Evolutionary conservation across 2,329 filamentous ascomycete genomes (phyloP).

Genomic region (Ceratocystiopsis sp.): DNA sequence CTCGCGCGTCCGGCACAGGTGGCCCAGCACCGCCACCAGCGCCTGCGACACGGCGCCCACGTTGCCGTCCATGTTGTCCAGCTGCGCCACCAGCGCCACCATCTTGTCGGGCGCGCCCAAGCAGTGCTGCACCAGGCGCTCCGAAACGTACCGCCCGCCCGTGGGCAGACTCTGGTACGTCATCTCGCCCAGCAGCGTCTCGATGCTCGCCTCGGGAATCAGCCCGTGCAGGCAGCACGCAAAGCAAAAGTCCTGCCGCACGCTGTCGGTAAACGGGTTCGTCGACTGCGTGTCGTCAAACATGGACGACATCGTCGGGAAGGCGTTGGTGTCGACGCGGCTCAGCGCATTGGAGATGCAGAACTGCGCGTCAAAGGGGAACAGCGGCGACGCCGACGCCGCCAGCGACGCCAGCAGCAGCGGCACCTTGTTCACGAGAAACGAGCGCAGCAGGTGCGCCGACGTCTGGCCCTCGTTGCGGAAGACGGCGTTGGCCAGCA

Average conservation of each 20-base stretch:
- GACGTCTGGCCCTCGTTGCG: constrained; percentile 36
- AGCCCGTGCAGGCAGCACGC: constrained; percentile 77
- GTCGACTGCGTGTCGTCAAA: constrained; percentile 41
- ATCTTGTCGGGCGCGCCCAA: constrained; percentile 53
- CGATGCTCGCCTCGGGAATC: constrained; percentile 62
- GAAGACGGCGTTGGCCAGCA: constrained; percentile 74
- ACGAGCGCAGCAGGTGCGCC: constrained; percentile 67
- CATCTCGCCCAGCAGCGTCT: constrained; percentile 66
- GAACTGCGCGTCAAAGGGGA: constrained; percentile 56
- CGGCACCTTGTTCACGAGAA: constrained; percentile 55
- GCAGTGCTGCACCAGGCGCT: constrained; percentile 63
- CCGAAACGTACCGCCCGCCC: constrained; percentile 59
- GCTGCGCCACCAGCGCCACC: constrained; percentile 51
- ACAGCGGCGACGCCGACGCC: constrained; percentile 46
- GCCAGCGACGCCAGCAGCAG: constrained; percentile 34
- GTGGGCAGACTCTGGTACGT: constrained; percentile 64
- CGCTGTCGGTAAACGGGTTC: constrained; percentile 39
- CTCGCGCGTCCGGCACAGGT: constrained; percentile 54
- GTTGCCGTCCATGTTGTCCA: constrained; percentile 85
- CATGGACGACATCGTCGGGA: constrained; percentile 40
- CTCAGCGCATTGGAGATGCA: constrained; percentile 54
- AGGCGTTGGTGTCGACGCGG: constrained; percentile 68
- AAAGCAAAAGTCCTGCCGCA: constrained; percentile 63
- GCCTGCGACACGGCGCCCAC: constrained; percentile 72
- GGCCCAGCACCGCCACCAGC: constrained; percentile 51